Evolutionary conservation across 148 eudicot species (phyloP).

Genomic region (Euryodendron excelsum): DNA sequence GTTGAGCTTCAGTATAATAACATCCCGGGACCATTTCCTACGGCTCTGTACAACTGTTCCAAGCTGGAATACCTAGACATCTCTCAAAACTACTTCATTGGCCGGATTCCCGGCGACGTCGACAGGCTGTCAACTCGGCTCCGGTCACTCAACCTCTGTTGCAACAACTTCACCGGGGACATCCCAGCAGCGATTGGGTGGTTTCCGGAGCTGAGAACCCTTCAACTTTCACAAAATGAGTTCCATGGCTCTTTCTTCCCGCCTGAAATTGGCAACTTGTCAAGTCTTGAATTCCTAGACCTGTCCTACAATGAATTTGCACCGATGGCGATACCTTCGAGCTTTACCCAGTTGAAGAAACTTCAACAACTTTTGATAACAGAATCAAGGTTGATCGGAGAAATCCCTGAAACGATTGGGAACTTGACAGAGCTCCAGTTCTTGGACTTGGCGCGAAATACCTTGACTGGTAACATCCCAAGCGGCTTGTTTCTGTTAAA

Average conservation of each 20-base stretch:
- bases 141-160: slow-evolving; percentile 4
- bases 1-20: slow-evolving; percentile 21
- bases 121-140: slow-evolving; percentile 20
- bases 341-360: slow-evolving; percentile 27
- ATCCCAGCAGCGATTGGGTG: slow-evolving; percentile 30
- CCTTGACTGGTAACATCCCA: slow-evolving; percentile 29
- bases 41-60: slow-evolving; percentile 35
- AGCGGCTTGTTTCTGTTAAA: slow-evolving; percentile 23
- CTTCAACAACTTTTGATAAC: slow-evolving; percentile 23
- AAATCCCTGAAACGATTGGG: slow-evolving; percentile 24
- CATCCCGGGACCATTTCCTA: slow-evolving; percentile 34
- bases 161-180: slow-evolving; percentile 40
- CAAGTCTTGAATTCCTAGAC: slow-evolving; percentile 23
- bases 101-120: slow-evolving; percentile 27
- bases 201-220: slow-evolving; percentile 18
- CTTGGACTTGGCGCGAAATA: slow-evolving; percentile 24
- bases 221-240: neutral
- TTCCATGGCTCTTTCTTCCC: slow-evolving; percentile 34
- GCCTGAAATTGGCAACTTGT: slow-evolving; percentile 31
- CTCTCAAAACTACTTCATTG: slow-evolving; percentile 25
- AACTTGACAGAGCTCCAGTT: slow-evolving; percentile 23
- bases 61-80: slow-evolving; percentile 33
- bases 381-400: slow-evolving; percentile 26
- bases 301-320: slow-evolving; percentile 16
- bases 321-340: slow-evolving; percentile 20